Base-by-base conservation (phyloP, 2,329 filamentous ascomycete genomes). In the Eurotiales sp. region DNA sequence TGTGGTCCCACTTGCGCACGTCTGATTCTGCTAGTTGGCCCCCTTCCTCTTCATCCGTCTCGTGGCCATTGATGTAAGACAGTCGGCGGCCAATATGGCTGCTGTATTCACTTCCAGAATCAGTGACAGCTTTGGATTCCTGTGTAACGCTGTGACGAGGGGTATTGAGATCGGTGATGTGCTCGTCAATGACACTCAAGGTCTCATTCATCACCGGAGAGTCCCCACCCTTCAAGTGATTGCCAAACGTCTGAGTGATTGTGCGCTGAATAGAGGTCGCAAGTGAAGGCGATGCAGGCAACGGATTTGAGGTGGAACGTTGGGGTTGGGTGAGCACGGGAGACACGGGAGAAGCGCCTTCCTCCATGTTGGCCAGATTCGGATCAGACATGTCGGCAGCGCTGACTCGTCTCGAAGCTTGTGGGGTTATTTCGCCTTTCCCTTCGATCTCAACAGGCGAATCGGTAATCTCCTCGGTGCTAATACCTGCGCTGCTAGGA, bases 131-230 rank as follows among this genome's bases (percentile, higher is more conserved):
- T 74, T 56, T 85, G 67, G 58, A 61, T 25, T 74, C 72, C 43
- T 81, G 79, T 17, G 67, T 60, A 51, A 78, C 56, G 62, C 76
- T 78, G 55, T 82, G 79, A 21, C 80, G 77, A 49, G 81, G 81
- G 5, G 78, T 82, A 65, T 77, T 80, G 73, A 97, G 81, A 66
- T 96, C 88, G 37, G 90, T 96, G 60, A 97, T 96, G 66, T 96
- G 92, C 71, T 97, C 92, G 67, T 97, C 87, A 62, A 97, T 97
- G 53, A 97, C 92, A 63, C 90, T 96, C 46, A 97, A 74, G 0
- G 92, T 96, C 68, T 97, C 91, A 66, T 91, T 90, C 76, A 97
- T 87, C 45, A 96, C 91, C 10, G 88, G 87, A 64, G 84, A 87
- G 49, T 84, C 81, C 59, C 83, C 75, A 15, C 75, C 66, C 59